These are phyloP conservation scores for Plasmodium coatneyi DNA, from an alignment of 169 alveolate species.

Conservation along the genomic window DNA sequence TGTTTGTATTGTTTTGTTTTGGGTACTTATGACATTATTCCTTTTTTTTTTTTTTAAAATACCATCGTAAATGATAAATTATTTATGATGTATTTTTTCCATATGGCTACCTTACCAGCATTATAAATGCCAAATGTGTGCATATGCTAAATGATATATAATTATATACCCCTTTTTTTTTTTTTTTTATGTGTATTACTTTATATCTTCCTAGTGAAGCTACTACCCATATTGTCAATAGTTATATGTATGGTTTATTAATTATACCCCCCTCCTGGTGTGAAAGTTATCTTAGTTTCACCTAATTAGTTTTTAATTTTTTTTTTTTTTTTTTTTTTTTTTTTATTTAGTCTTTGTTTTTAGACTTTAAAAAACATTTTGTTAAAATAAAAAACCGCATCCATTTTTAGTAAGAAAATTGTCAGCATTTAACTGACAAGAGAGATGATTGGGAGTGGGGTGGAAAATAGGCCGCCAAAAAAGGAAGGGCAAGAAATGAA, in stretches of 20 bases:
- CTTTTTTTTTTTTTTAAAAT: background rate
- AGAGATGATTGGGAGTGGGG: background rate
- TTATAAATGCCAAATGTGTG: background rate
- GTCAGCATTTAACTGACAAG: background rate
- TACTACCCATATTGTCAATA: background rate
- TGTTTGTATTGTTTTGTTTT: background rate
- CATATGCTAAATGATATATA: conserved; percentile 4
- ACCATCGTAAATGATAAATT: background rate
- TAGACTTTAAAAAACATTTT: conserved; percentile 25
- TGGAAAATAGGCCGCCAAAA: background rate
- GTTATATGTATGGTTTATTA: conserved; percentile 30
- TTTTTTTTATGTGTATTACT: background rate
- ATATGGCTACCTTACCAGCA: background rate
- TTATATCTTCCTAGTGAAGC: background rate
- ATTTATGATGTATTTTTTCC: background rate
- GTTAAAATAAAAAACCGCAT: conserved; percentile 11
- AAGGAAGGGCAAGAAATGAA: background rate
- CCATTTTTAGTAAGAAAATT: background rate
- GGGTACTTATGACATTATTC: background rate
- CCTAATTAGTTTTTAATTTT: conserved; percentile 20
- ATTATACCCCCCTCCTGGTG: conserved; percentile 16
- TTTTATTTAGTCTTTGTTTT: conserved; percentile 3
- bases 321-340: conserved; percentile 21
- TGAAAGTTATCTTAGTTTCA: conserved; percentile 8
- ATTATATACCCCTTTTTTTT: background rate